Base-by-base conservation (phyloP, 2,329 filamentous ascomycete species). In the Fusarium scirpi region DNA sequence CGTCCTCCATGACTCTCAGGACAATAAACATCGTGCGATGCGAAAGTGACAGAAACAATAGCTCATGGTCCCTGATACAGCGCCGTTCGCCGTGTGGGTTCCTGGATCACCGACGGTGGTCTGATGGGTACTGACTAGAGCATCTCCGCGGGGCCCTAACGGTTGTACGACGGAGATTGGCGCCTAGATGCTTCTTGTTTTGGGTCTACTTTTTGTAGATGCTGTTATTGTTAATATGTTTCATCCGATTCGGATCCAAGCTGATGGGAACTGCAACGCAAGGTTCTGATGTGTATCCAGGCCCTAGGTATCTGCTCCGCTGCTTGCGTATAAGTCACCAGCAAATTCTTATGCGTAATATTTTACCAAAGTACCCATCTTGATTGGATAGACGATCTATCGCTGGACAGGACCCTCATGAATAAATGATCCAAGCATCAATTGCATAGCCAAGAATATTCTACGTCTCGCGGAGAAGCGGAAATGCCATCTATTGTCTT, bases 91-190 rank as follows among this genome's bases (percentile, higher is more conserved):
- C 54, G 47, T 49, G 67, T 65, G 57, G 51, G 53, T 69, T 69
- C 47, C 65, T 69, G 69, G 60, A 61, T 73, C 62, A 69, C 56
- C 53, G 58, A 48, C 63, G 57, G 57, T 76, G 74, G 74, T 58
- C 74, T 72, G 72, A 76, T 63, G 56, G 44, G 49, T 49, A 60
- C 51, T 72, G 69, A 56, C 49, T 48, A 53, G 34, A 29, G 65
- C 60, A 76, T 76, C 74, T 76, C 74, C 74, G 74, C 74, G 74
- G 74, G 54, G 34, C 18, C 20, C 13, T 18, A 43, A 41, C 45
- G 34, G 30, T 40, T 22, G 22, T 29, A 40, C 40, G 51, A 40
- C 43, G 38, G 44, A 22, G 54, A 38, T 49, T 58, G 49, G 43
- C 38, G 40, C 22, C 18, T 6, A 45, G 9, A 40, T 5, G 46